Percentiles rank a stretch among this genome's conserved stretches.
Conservation (phyloP, 805 yeast genomes). For the Monosporozyma aerobia region DNA sequence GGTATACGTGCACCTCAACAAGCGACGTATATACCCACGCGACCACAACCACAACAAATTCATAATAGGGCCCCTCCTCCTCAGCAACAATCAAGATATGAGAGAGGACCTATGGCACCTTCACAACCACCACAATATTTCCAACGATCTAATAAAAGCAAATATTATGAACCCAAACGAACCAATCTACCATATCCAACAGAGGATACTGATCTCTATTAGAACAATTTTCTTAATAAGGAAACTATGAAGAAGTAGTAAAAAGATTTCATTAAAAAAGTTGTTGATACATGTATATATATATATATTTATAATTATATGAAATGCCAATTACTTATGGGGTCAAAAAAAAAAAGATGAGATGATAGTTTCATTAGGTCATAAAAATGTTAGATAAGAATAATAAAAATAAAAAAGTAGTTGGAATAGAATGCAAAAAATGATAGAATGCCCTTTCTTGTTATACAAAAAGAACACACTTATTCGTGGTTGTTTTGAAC, state of each 20-base stretch:
- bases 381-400: background rate
- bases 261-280: no score
- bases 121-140: background rate
- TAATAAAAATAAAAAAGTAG: background rate
- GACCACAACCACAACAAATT: background rate
- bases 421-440: background rate
- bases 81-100: background rate
- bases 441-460: background rate
- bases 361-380: no score
- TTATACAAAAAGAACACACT: background rate
- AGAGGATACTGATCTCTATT: background rate
- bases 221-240: background rate
- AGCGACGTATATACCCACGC: background rate
- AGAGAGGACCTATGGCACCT: background rate
- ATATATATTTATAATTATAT: no score
- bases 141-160: background rate
- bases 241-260: background rate
- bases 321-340: no score
- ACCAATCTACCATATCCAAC: background rate
- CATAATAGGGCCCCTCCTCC: background rate
- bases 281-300: no score
- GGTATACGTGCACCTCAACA: background rate
- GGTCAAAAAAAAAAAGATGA: no score
- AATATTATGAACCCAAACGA: background rate
- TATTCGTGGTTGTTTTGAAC: conserved; percentile 18